Conservation (phyloP, 2,329 filamentous ascomycete species). For the Rutstroemia sp. region DNA sequence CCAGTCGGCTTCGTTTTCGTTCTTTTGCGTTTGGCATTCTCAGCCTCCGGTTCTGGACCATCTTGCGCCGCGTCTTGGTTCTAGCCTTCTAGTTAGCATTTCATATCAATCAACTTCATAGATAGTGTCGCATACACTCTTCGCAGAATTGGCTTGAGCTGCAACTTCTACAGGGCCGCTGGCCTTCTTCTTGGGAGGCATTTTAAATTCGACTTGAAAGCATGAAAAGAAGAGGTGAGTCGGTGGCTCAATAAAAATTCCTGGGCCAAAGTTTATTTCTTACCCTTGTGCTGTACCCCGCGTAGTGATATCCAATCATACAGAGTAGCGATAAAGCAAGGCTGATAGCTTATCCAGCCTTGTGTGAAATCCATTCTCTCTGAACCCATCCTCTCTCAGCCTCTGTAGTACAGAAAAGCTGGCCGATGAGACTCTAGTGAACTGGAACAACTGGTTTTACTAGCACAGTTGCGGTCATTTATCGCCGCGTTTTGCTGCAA, state of each 20-base stretch:
- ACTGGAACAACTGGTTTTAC: too few relatives aligned
- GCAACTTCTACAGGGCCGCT: conserved; percentile 2
- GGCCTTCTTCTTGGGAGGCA: conserved; percentile 11
- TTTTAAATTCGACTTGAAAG: not conserved
- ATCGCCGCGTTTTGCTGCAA: too few relatives aligned
- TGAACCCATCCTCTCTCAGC: too few relatives aligned
- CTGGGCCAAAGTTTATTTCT: conserved; percentile 4
- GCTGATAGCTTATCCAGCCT: too few relatives aligned
- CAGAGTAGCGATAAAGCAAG: too few relatives aligned
- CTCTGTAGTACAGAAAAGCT: too few relatives aligned
- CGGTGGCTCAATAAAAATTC: conserved; percentile 1
- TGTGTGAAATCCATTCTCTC: too few relatives aligned
- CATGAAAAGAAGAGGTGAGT: not conserved
- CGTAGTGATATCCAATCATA: too few relatives aligned
- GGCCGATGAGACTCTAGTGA: too few relatives aligned
- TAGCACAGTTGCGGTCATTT: too few relatives aligned
- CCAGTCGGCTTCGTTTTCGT: conserved; percentile 14
- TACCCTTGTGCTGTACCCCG: not conserved
- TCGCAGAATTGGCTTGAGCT: not conserved
- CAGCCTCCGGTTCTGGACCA: conserved; percentile 10
- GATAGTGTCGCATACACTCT: not conserved
- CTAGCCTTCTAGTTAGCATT: not conserved
- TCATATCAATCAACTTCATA: not conserved
- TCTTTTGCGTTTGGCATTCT: conserved; percentile 21
- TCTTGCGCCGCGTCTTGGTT: not conserved